These are phyloP conservation scores for Hemileccinum rubropunctum DNA, from an alignment of 768 basidiomycete genomes.

Conservation along the genomic window DNA sequence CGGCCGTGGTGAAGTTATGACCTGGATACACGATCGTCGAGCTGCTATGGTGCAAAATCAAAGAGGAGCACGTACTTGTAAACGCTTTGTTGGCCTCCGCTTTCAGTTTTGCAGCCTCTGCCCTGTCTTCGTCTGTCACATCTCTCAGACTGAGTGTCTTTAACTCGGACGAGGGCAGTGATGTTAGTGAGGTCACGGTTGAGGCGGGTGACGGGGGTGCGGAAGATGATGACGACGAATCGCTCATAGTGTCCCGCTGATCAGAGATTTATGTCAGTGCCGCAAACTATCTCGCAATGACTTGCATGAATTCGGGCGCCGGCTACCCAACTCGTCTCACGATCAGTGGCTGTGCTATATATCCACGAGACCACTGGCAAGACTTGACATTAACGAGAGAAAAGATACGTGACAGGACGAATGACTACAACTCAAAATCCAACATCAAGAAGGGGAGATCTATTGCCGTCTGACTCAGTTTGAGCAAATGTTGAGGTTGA, in stretches of 20 bases:
- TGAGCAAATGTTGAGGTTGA: constrained; percentile 51
- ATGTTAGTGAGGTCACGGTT: constrained; percentile 54
- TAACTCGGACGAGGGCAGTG: constrained; percentile 58
- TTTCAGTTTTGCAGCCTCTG: constrained; percentile 71
- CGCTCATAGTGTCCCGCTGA: constrained; percentile 18
- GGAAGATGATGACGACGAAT: constrained; percentile 22
- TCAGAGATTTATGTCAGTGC: not conserved
- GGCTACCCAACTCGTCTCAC: constrained; percentile 19
- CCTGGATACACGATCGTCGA: constrained; percentile 32
- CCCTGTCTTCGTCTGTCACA: constrained; percentile 69
- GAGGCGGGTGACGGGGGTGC: constrained; percentile 45
- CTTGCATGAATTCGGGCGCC: not conserved
- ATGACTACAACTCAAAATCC: not conserved
- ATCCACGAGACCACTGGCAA: too few species aligned
- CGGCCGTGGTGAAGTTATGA: constrained; percentile 76
- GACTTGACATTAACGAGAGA: not conserved
- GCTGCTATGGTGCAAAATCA: not conserved
- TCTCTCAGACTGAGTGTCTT: constrained; percentile 49
- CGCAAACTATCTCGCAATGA: too few species aligned
- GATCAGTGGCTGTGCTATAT: constrained; percentile 28
- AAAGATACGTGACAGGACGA: constrained; percentile 1
- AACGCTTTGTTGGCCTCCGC: constrained; percentile 89
- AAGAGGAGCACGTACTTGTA: constrained; percentile 39
- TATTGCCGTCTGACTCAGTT: too few species aligned
- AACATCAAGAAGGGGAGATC: not conserved